These are phyloP conservation scores for Aspergillus melleus DNA, from an alignment of 2,329 filamentous ascomycete genomes.

Conservation along the genomic window DNA sequence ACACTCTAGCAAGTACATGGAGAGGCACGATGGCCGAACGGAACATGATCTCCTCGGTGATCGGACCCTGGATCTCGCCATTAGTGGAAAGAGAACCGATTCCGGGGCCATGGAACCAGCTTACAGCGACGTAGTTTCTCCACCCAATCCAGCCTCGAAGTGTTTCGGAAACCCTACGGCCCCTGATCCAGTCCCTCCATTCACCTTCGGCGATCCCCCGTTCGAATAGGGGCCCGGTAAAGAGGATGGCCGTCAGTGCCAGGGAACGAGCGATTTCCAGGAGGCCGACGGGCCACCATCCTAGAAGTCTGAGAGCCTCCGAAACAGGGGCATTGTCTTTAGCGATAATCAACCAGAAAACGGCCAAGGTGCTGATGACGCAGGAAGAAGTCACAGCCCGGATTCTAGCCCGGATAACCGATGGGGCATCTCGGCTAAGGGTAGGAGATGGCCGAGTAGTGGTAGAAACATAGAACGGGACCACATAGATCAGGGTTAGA, in stretches of 20 bases:
- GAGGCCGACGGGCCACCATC: conserved; percentile 74
- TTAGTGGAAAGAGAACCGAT: conserved; percentile 14
- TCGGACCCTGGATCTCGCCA: conserved; percentile 62
- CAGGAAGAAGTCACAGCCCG: conserved; percentile 77
- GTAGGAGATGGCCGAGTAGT: conserved; percentile 76
- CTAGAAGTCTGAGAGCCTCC: conserved; percentile 69
- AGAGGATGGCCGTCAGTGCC: conserved; percentile 74
- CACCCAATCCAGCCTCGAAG: conserved; percentile 76
- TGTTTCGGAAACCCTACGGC: conserved; percentile 58
- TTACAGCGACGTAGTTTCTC: conserved; percentile 82
- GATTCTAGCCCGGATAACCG: conserved; percentile 84
- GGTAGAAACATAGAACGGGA: conserved; percentile 82
- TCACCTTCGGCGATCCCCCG: conserved; percentile 68
- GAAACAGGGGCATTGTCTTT: conserved; percentile 51
- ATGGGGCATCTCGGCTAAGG: conserved; percentile 81
- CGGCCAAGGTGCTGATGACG: conserved; percentile 64
- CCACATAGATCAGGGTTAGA: conserved; percentile 87
- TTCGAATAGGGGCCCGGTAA: conserved; percentile 82
- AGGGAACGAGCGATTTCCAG: conserved; percentile 64
- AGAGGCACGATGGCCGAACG: conserved; percentile 82
- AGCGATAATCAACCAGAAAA: conserved; percentile 64
- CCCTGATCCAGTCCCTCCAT: conserved; percentile 65
- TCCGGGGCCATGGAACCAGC: conserved; percentile 33
- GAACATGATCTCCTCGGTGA: conserved; percentile 93
- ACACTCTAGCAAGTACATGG: conserved; percentile 69